A percentile compares a stretch with the other conserved stretches of the same genome.
Evolutionary conservation across 2,329 filamentous ascomycete genomes (phyloP).

Genomic region (Aspergillus udagawae): DNA sequence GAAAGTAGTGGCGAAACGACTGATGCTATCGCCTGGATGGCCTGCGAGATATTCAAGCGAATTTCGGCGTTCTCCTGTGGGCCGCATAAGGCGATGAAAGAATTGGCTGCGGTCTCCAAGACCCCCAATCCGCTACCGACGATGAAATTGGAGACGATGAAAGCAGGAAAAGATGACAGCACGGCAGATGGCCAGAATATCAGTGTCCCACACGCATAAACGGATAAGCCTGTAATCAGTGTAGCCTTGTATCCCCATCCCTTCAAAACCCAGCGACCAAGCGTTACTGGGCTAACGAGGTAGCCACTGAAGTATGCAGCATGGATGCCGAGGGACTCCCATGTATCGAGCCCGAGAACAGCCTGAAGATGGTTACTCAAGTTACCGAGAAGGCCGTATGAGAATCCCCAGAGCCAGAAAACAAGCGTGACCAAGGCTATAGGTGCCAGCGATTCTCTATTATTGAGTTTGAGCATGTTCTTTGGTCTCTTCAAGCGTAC

Average conservation of each 20-base stretch:
- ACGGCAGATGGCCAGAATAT: constrained; percentile 65
- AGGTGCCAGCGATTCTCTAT: constrained; percentile 54
- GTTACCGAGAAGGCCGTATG: constrained; percentile 79
- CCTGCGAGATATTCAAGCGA: constrained; percentile 58
- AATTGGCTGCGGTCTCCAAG: constrained; percentile 58
- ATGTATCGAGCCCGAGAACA: constrained; percentile 40
- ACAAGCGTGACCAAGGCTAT: constrained; percentile 67
- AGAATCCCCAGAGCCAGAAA: constrained; percentile 87
- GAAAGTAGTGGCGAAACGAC: constrained; percentile 58
- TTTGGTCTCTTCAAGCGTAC: constrained; percentile 55
- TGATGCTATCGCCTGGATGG: constrained; percentile 58
- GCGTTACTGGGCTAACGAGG: constrained; percentile 51
- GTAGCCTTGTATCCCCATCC: constrained; percentile 60
- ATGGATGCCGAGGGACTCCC: constrained; percentile 48
- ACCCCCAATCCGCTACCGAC: constrained; percentile 58
- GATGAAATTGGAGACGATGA: constrained; percentile 60
- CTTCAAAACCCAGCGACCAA: constrained; percentile 54
- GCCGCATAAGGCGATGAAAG: constrained; percentile 60
- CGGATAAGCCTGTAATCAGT: constrained; percentile 56
- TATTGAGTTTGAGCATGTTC: constrained; percentile 57
- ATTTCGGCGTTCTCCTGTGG: constrained; percentile 58
- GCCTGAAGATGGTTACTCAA: constrained; percentile 63
- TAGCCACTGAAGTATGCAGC: constrained; percentile 60
- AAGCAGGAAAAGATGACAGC: constrained; percentile 57
- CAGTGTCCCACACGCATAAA: constrained; percentile 60